Evolutionary conservation across 2,329 filamentous ascomycete genomes (phyloP), one percentile per base, ranked within the genome.

Genomic region (Cadophora sp.): DNA sequence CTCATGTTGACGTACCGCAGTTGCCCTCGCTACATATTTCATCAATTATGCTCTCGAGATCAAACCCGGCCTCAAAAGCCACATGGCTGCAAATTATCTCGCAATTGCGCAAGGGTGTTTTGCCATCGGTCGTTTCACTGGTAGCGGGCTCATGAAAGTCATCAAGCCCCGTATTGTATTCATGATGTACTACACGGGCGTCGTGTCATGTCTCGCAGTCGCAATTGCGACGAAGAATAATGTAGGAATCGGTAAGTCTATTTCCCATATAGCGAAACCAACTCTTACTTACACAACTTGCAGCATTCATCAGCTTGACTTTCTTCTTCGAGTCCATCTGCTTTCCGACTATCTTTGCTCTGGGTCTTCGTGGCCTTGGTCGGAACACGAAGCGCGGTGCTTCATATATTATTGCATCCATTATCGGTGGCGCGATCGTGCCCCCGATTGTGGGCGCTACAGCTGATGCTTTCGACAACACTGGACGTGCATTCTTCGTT

Each of bases 271-370:
- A n/a, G n/a, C n/a, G n/a, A n/a, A n/a, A n/a, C n/a, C n/a, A n/a
- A n/a, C n/a, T n/a, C n/a, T n/a, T n/a, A n/a, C n/a, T n/a, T n/a
- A n/a, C n/a, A n/a, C n/a, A n/a, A n/a, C n/a, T n/a, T n/a, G n/a
- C n/a, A n/a, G 81, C 83, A 7, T 88, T 93, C 84, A 84, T 93
- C 48, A 91, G 87, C 78, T 70, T 92, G 8, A 88, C 89, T 4
- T 83, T 94, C 24, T 93, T 93, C 81, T 94, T 93, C 79, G 92
- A 93, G 80, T 90, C 87, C 11, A 91, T 92, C 76, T 91, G 90
- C 77, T 94, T 94, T 83, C 91, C 92, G 0, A 93, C 91, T n/a
- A 94, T 94, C 76, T 88, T 94, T 29, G 91, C 91, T 0, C 83
- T 94, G 1, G 90, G 90, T 12, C 92, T 94, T 83, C 86, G 91